Conservation (phyloP, 2,329 filamentous ascomycete genomes). For the Hypocreales sp. region DNA sequence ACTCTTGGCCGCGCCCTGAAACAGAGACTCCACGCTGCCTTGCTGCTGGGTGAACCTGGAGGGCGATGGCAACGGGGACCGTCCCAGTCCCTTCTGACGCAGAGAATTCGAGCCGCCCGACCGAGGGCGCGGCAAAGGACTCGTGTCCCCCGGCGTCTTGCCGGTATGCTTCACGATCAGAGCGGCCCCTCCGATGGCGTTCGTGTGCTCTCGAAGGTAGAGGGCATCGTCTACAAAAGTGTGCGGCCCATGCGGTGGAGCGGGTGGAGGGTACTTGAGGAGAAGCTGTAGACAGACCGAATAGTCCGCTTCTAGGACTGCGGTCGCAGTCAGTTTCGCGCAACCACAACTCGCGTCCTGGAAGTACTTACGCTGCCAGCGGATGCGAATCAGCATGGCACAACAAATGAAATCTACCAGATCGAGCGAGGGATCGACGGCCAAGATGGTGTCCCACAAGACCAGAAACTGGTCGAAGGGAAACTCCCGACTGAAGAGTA, state of each 20-base stretch:
- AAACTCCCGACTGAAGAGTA: conserved; percentile 88
- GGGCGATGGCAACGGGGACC: conserved; percentile 30
- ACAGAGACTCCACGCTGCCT: conserved; percentile 49
- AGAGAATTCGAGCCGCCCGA: conserved; percentile 19
- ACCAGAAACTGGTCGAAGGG: conserved; percentile 69
- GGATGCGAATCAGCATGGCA: conserved; percentile 80
- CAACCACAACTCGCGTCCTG: no score
- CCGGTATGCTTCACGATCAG: conserved; percentile 60
- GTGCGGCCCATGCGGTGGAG: conserved; percentile 47
- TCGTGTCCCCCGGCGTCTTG: conserved; percentile 23
- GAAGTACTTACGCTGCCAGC: conserved; percentile 62
- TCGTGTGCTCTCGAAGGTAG: conserved; percentile 52
- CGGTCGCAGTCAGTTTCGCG: no score
- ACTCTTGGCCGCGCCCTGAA: conserved; percentile 63
- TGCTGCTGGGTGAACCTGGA: conserved; percentile 39
- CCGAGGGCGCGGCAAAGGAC: conserved; percentile 1
- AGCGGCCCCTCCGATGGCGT: conserved; percentile 42
- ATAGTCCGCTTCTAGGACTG: conserved; percentile 77
- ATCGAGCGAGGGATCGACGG: conserved; percentile 64
- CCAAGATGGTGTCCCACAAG: conserved; percentile 86
- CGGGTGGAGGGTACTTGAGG: conserved; percentile 64
- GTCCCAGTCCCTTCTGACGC: conserved; percentile 24
- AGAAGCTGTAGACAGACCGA: conserved; percentile 69
- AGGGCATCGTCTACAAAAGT: conserved; percentile 79
- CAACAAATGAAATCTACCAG: conserved; percentile 85